These are phyloP conservation scores for Exsudoporus frostii DNA, from an alignment of 768 basidiomycete genomes.

Conservation along the genomic window DNA sequence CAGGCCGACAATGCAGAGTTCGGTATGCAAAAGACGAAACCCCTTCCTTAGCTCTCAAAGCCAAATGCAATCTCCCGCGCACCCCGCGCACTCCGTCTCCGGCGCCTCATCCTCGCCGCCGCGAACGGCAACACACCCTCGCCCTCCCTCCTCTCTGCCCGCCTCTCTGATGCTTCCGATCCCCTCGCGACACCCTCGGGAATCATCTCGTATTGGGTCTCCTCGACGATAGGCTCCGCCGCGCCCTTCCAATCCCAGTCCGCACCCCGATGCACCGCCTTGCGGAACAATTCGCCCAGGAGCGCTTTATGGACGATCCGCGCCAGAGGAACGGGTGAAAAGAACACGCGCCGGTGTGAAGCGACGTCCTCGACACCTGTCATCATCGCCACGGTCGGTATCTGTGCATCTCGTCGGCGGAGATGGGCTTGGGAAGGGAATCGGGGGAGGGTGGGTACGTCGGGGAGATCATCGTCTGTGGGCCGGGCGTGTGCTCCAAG, in stretches of 20 bases:
- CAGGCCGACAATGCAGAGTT: too few species aligned
- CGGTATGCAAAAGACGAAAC: background rate
- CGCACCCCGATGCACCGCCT: slow-evolving; percentile 10
- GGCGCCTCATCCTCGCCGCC: slow-evolving; percentile 26
- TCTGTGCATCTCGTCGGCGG: background rate
- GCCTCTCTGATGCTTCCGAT: background rate
- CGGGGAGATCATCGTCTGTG: slow-evolving; percentile 3
- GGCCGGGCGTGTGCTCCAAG: slow-evolving; percentile 9
- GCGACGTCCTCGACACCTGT: slow-evolving; percentile 2
- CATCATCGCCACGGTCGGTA: slow-evolving; percentile 19
- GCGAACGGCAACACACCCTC: slow-evolving; percentile 13
- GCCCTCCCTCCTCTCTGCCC: background rate
- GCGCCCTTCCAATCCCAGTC: slow-evolving; percentile 28
- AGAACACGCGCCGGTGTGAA: background rate
- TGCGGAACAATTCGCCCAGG: slow-evolving; percentile 20
- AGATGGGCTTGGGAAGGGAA: background rate
- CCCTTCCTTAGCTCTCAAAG: background rate
- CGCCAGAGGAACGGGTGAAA: slow-evolving; percentile 20
- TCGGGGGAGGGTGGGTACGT: background rate
- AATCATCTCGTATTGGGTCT: slow-evolving; percentile 21
- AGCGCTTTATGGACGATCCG: slow-evolving; percentile 22
- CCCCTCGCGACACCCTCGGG: background rate
- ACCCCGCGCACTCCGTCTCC: slow-evolving; percentile 18
- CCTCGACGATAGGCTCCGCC: slow-evolving; percentile 11
- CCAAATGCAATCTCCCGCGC: slow-evolving; percentile 17